These are phyloP conservation scores for Craterostigma plantagineum DNA, from an alignment of 257 asterid genomes.

Conservation along the genomic window DNA sequence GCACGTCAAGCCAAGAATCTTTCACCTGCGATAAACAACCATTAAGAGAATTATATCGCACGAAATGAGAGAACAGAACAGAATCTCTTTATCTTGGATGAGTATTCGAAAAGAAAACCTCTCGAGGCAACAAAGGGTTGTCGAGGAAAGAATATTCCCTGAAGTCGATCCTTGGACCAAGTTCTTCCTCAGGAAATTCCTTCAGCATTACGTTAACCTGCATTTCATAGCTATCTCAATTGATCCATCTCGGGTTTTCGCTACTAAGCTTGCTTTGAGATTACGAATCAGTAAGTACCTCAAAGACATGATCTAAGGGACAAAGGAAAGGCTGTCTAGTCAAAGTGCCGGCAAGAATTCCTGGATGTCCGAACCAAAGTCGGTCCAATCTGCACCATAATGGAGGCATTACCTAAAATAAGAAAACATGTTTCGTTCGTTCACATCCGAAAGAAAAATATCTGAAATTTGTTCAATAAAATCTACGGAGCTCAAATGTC, in stretches of 20 bases:
- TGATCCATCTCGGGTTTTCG: too few species aligned
- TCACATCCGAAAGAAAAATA: too few species aligned
- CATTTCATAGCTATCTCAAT: slow-evolving; percentile 7
- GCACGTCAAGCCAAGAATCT: slow-evolving; percentile 87
- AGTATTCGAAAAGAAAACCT: slow-evolving; percentile 27
- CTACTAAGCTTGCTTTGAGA: too few species aligned
- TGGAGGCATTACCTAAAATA: slow-evolving; percentile 98
- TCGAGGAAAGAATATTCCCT: slow-evolving; percentile 85
- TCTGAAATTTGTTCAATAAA: too few species aligned
- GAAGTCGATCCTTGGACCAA: slow-evolving; percentile 58
- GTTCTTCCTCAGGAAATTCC: slow-evolving; percentile 50
- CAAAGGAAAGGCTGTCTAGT: slow-evolving; percentile 92
- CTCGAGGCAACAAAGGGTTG: slow-evolving; percentile 57
- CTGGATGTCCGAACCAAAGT: slow-evolving; percentile 99
- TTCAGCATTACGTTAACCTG: slow-evolving; percentile 76
- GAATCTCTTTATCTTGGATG: too few species aligned
- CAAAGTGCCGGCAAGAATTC: slow-evolving; percentile 52
- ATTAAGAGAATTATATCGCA: not conserved
- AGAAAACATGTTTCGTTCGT: slow-evolving; percentile 8
- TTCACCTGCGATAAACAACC: slow-evolving; percentile 58
- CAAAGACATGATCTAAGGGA: slow-evolving; percentile 92
- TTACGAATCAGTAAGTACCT: slow-evolving; percentile 25
- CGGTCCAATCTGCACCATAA: slow-evolving; percentile 99
- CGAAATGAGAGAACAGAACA: slow-evolving; percentile 7
- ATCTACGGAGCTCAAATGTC: slow-evolving; percentile 6